Percentiles rank a stretch among this genome's conserved stretches.
phyloP scores from a whole-genome alignment of 352 stramenopile genomes.

The Globisporangium spiculum region DNA sequence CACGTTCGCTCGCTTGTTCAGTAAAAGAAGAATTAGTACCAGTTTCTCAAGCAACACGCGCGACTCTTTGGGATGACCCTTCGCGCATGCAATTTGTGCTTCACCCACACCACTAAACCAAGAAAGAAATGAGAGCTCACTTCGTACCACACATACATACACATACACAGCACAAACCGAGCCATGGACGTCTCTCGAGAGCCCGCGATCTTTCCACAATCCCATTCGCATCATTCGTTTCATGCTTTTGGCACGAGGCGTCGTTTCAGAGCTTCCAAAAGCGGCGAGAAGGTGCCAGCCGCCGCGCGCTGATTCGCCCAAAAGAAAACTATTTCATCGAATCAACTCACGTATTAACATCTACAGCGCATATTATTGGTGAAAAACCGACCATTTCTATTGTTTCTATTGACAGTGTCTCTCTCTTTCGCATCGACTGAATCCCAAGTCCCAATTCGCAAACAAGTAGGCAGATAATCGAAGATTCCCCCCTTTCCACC shows the following conservation, averaged over 20 bases:
- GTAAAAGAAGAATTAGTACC: neutral
- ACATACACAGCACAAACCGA: neutral
- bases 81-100: neutral
- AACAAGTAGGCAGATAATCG: neutral
- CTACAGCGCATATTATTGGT: neutral
- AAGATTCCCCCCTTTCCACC: constrained; percentile 15
- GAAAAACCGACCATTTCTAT: neutral
- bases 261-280: neutral
- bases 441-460: constrained; percentile 1
- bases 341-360: neutral
- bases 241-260: neutral
- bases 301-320: neutral
- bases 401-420: constrained; percentile 10
- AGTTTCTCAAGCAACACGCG: neutral
- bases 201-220: constrained; percentile 9
- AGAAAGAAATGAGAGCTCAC: neutral
- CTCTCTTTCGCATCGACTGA: constrained; percentile 3
- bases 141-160: neutral
- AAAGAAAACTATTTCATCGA: neutral
- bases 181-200: neutral
- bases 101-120: neutral
- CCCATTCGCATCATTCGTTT: constrained; percentile 2
- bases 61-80: neutral
- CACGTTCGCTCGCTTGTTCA: neutral
- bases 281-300: neutral